Evolutionary conservation across 177 flowering plant species (phyloP).

Genomic region (Vitis hybrid): DNA sequence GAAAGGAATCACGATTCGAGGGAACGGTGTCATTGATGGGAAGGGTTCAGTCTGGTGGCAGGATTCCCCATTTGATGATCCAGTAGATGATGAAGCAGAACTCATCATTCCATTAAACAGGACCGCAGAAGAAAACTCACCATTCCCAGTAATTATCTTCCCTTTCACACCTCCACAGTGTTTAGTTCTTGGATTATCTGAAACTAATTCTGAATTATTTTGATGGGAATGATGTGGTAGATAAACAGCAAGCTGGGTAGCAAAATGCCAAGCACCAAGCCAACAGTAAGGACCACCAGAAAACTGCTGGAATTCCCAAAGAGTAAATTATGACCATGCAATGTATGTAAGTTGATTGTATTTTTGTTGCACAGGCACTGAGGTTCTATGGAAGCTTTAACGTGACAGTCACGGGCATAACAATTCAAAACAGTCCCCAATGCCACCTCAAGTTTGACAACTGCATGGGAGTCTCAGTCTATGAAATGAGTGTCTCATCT

Average conservation of each 20-base stretch:
- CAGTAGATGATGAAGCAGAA: constrained; percentile 52
- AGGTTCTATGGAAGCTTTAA: constrained; percentile 72
- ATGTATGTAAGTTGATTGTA: not conserved
- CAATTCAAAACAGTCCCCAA: constrained; percentile 72
- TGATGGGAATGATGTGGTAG: constrained; percentile 34
- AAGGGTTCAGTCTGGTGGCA: constrained; percentile 94
- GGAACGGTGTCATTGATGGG: constrained; percentile 79
- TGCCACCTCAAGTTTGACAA: constrained; percentile 80
- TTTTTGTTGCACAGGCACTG: constrained; percentile 41
- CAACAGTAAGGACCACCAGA: constrained; percentile 66
- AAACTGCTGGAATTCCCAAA: not conserved
- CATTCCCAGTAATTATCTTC: constrained; percentile 47
- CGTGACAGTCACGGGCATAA: constrained; percentile 71
- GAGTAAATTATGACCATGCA: constrained; percentile 2
- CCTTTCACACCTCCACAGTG: not conserved
- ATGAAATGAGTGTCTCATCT: constrained; percentile 45
- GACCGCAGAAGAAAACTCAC: constrained; percentile 31
- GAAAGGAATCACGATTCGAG: constrained; percentile 68
- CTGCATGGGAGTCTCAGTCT: constrained; percentile 63
- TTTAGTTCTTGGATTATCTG: not conserved
- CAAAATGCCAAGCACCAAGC: constrained; percentile 85
- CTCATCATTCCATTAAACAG: constrained; percentile 52
- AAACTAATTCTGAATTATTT: constrained; percentile 7
- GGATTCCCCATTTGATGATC: constrained; percentile 43
- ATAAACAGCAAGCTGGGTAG: constrained; percentile 44